Evolutionary conservation across 2,329 filamentous ascomycete genomes (phyloP).

Genomic region (Talaromyces pinophilus): DNA sequence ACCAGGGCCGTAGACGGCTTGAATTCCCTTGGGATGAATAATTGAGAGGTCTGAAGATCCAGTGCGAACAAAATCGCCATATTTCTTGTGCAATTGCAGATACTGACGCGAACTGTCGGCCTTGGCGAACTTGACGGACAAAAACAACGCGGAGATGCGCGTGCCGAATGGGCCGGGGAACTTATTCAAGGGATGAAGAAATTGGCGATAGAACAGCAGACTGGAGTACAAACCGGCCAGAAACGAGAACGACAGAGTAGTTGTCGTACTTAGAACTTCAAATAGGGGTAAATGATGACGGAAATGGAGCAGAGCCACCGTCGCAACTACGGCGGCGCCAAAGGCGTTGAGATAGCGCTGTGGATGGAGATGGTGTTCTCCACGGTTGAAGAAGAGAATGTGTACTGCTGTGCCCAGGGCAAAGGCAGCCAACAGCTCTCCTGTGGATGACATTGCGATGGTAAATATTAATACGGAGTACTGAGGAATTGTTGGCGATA

Average conservation of each 20-base stretch:
- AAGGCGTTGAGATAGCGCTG: conserved; percentile 23
- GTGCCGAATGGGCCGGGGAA: conserved; percentile 34
- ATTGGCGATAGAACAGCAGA: conserved; percentile 32
- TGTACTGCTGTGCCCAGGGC: conserved; percentile 23
- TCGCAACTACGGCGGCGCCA: conserved; percentile 18
- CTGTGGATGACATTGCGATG: not conserved
- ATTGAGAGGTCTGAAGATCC: conserved; percentile 42
- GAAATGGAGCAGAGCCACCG: conserved; percentile 6
- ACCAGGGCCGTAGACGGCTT: conserved; percentile 41
- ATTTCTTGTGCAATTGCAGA: conserved; percentile 36
- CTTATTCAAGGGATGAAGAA: conserved; percentile 25
- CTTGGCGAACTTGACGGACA: conserved; percentile 27
- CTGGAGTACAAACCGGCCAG: conserved; percentile 30
- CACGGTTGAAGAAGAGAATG: conserved; percentile 26
- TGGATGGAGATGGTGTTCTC: conserved; percentile 27
- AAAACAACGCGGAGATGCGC: conserved; percentile 37
- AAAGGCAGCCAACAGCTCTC: conserved; percentile 7
- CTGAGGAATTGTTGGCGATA: not conserved
- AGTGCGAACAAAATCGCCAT: conserved; percentile 41
- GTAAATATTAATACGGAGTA: not conserved
- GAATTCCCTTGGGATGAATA: conserved; percentile 38
- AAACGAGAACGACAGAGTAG: conserved; percentile 6
- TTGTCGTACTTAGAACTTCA: conserved; percentile 1
- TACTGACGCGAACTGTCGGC: conserved; percentile 31
- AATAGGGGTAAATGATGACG: not conserved